phyloP scores from a whole-genome alignment of 495 filamentous ascomycete species.

The Podospora conica region DNA sequence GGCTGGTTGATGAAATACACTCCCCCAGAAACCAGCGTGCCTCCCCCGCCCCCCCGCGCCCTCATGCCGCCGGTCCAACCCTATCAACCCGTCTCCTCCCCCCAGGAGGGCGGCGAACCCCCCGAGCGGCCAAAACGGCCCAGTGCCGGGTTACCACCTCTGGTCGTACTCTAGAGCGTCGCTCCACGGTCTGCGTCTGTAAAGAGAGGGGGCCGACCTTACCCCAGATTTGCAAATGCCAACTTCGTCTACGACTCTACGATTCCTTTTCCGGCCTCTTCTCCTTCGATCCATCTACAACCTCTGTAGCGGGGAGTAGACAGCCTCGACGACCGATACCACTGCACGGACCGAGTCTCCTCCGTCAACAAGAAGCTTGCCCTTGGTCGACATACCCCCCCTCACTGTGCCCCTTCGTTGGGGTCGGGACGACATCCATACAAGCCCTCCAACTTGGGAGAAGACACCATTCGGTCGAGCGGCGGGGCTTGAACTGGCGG shows the following conservation, averaged over 20 bases:
- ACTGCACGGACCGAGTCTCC: background rate
- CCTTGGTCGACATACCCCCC: background rate
- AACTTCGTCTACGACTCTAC: background rate
- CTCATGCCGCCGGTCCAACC: background rate
- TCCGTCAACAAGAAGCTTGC: background rate
- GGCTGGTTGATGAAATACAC: conserved; percentile 6
- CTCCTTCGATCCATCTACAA: background rate
- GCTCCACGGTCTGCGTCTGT: background rate
- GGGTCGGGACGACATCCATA: background rate
- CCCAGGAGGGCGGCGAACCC: background rate
- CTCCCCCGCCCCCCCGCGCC: background rate
- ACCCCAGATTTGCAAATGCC: background rate
- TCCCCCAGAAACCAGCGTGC: background rate
- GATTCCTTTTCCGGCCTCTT: background rate
- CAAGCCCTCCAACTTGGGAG: background rate
- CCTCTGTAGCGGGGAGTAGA: background rate
- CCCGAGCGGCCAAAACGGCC: conserved; percentile 11
- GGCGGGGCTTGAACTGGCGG: background rate
- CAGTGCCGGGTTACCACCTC: conserved; percentile 13
- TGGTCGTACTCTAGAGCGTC: conserved; percentile 5
- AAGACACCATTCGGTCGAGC: background rate
- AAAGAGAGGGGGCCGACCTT: background rate
- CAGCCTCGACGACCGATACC: background rate
- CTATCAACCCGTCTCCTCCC: background rate
- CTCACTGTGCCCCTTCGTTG: background rate